These are phyloP conservation scores for Eucalyptus regnans DNA, from an alignment of 345 rosid species.

Conservation along the genomic window DNA sequence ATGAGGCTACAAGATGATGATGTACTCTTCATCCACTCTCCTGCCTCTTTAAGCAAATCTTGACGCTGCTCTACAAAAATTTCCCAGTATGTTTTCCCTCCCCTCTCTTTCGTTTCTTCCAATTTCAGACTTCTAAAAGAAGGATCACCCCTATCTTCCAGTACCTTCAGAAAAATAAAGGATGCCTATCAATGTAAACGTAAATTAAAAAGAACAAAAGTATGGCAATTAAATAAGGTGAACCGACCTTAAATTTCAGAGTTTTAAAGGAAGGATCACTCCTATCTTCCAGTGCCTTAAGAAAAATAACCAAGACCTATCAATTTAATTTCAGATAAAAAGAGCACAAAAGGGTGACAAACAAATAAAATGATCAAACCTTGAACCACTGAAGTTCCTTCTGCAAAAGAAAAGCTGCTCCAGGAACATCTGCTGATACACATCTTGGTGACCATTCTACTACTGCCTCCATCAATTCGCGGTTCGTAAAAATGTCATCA, in stretches of 20 bases:
- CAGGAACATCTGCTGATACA: accelerated
- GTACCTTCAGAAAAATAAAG: neutral
- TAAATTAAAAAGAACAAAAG: neutral
- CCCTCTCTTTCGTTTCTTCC: neutral
- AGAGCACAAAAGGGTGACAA: neutral
- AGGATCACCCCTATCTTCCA: neutral
- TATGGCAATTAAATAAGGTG: neutral
- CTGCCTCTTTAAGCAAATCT: neutral
- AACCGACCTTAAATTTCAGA: neutral
- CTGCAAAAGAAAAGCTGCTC: neutral
- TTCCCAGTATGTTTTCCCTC: neutral
- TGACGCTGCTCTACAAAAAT: neutral
- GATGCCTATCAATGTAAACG: neutral
- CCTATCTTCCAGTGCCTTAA: neutral
- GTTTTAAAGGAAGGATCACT: neutral
- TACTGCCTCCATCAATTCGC: neutral
- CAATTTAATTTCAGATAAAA: neutral
- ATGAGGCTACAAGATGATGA: neutral
- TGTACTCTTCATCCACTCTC: neutral
- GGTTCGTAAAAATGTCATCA: neutral
- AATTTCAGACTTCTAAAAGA: neutral
- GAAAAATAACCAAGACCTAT: neutral
- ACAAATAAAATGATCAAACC: neutral
- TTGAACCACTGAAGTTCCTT: neutral
- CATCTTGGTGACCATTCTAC: neutral